Conservation (phyloP, 2,329 filamentous ascomycete genomes). For the Ophiostoma sp. region DNA sequence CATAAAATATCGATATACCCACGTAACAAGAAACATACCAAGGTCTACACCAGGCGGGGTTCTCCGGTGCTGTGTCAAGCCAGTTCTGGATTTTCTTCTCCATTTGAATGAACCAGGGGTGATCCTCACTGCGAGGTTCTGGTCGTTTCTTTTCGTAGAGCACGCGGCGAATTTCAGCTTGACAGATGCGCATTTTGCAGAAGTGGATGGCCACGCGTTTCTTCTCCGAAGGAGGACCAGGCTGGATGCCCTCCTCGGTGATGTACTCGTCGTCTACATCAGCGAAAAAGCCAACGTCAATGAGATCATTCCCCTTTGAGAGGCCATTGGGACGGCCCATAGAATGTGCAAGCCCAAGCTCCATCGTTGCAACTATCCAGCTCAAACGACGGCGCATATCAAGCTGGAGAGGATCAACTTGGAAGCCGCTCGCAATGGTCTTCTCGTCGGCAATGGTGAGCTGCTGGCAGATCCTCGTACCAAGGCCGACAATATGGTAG, state of each 20-base stretch:
- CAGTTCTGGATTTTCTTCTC: slow-evolving; percentile 75
- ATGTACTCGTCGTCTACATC: slow-evolving; percentile 82
- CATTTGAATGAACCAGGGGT: slow-evolving; percentile 86
- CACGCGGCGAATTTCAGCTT: slow-evolving; percentile 82
- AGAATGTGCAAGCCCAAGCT: slow-evolving; percentile 81
- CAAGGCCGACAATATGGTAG: slow-evolving; percentile 89
- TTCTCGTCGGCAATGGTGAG: slow-evolving; percentile 85
- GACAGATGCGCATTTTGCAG: slow-evolving; percentile 83
- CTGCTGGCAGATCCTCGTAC: slow-evolving; percentile 84
- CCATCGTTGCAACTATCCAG: slow-evolving; percentile 87
- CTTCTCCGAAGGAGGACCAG: slow-evolving; percentile 71
- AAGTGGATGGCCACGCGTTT: slow-evolving; percentile 92
- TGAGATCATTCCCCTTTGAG: slow-evolving; percentile 75
- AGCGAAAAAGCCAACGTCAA: slow-evolving; percentile 84
- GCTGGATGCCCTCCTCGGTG: slow-evolving; percentile 70
- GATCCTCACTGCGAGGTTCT: slow-evolving; percentile 73
- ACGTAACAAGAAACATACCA: slow-evolving; percentile 61
- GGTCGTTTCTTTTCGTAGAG: slow-evolving; percentile 82
- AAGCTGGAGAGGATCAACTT: slow-evolving; percentile 70
- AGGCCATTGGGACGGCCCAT: slow-evolving; percentile 86
- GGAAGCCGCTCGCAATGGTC: slow-evolving; percentile 68
- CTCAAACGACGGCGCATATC: slow-evolving; percentile 87
- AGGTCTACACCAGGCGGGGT: slow-evolving; percentile 69
- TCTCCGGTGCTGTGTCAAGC: slow-evolving; percentile 73
- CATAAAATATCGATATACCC: not conserved